Conservation (phyloP, 1,284 basidiomycete genomes). For the Cutaneotrichosporon sp. region DNA sequence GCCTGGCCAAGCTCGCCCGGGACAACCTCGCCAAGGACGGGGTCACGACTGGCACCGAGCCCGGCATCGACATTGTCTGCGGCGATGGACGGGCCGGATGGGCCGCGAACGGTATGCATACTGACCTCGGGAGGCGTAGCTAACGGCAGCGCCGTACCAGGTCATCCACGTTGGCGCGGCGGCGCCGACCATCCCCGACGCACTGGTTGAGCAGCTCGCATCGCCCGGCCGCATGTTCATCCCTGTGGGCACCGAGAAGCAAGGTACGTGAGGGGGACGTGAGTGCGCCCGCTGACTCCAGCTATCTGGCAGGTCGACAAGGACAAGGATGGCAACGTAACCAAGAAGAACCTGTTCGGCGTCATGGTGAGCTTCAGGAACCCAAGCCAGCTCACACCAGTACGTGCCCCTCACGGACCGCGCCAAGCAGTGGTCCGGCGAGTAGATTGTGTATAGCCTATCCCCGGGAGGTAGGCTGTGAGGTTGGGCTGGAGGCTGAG, state of each 20-base stretch:
- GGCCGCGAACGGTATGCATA: conserved; percentile 3
- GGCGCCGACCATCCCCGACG: conserved; percentile 70
- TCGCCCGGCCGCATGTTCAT: conserved; percentile 89
- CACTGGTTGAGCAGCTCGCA: conserved; percentile 78
- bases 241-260: conserved; percentile 68
- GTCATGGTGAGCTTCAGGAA: conserved; percentile 66
- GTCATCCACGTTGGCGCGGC: conserved; percentile 96
- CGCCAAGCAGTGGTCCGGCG: conserved; percentile 41
- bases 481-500: background rate
- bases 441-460: background rate
- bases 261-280: conserved; percentile 34
- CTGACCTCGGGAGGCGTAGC: background rate
- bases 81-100: conserved; percentile 81
- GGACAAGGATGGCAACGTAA: conserved; percentile 68
- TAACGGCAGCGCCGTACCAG: conserved; percentile 68
- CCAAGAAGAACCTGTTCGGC: conserved; percentile 69
- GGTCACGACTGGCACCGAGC: conserved; percentile 20
- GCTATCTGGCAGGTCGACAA: conserved; percentile 79
- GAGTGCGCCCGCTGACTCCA: conserved; percentile 49
- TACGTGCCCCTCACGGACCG: conserved; percentile 57
- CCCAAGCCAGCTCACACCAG: conserved; percentile 30
- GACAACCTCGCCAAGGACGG: conserved; percentile 72
- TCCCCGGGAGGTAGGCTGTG: background rate
- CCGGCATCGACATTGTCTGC: conserved; percentile 57
- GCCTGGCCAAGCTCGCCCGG: conserved; percentile 70